phyloP scores from a whole-genome alignment of 139 green algal species.

The Nannochloris sp. region DNA sequence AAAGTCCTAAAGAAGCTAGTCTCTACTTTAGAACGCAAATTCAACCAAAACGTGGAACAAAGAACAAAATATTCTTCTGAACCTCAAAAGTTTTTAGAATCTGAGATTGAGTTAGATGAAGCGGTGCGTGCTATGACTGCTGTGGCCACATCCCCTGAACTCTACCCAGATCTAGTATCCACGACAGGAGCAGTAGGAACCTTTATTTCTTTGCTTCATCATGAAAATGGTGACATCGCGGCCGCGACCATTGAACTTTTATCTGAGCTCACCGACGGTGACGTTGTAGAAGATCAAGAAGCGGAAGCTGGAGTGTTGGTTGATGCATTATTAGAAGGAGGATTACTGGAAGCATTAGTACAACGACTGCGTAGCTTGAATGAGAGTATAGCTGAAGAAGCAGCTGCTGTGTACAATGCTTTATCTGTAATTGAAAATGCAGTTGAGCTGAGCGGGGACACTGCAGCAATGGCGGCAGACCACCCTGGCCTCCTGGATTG shows the following conservation, averaged over 20 bases:
- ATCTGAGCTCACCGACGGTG: slow-evolving; percentile 81
- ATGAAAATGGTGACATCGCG: slow-evolving; percentile 94
- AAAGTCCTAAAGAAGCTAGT: slow-evolving; percentile 59
- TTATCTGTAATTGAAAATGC: slow-evolving; percentile 85
- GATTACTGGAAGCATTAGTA: slow-evolving; percentile 66
- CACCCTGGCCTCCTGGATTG: slow-evolving; percentile 62
- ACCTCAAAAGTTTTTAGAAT: slow-evolving; percentile 89
- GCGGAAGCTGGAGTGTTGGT: slow-evolving; percentile 61
- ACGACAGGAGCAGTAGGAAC: slow-evolving; percentile 38
- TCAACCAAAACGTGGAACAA: slow-evolving; percentile 71
- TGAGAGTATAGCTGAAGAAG: slow-evolving; percentile 67
- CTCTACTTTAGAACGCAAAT: slow-evolving; percentile 55
- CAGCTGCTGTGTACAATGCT: slow-evolving; percentile 58
- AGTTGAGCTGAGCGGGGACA: slow-evolving; percentile 63
- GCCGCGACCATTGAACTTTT: slow-evolving; percentile 71
- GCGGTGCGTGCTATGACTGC: slow-evolving; percentile 46
- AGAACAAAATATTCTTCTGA: slow-evolving; percentile 77
- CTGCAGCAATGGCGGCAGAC: slow-evolving; percentile 21
- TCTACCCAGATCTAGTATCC: slow-evolving; percentile 83
- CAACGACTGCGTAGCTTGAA: slow-evolving; percentile 52
- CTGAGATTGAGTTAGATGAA: slow-evolving; percentile 90
- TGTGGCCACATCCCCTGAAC: slow-evolving; percentile 51
- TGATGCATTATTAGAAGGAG: slow-evolving; percentile 56
- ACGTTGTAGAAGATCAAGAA: slow-evolving; percentile 64
- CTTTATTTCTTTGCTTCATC: slow-evolving; percentile 72